A percentile compares a stretch with the other conserved stretches of the same genome.
phyloP scores from a whole-genome alignment of 2,329 filamentous ascomycete genomes.

The Cladosporium colombiae region DNA sequence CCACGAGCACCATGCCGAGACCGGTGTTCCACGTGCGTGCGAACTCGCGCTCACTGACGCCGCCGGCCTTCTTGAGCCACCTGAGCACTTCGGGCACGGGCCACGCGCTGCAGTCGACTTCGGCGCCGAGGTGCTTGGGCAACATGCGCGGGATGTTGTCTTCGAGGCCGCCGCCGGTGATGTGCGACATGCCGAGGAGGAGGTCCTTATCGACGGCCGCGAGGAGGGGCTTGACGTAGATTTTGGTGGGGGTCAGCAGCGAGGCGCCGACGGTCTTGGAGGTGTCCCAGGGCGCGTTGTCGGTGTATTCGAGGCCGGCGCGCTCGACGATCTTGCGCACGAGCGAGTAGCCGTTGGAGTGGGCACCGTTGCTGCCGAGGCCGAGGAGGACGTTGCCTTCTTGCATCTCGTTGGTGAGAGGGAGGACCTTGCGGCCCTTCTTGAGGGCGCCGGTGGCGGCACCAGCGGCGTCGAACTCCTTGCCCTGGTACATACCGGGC shows the following conservation, averaged over 20 bases:
- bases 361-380: constrained; percentile 79
- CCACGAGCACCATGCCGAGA: constrained; percentile 88
- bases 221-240: constrained; percentile 78
- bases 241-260: constrained; percentile 84
- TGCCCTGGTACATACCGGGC: constrained; percentile 87
- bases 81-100: constrained; percentile 74
- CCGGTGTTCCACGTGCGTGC: constrained; percentile 93
- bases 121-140: constrained; percentile 72
- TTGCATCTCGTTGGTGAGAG: constrained; percentile 72
- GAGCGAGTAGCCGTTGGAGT: constrained; percentile 98
- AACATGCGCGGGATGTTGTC: constrained; percentile 97
- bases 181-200: constrained; percentile 92
- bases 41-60: constrained; percentile 77
- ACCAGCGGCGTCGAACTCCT: constrained; percentile 91
- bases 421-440: constrained; percentile 66
- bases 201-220: constrained; percentile 61
- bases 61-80: constrained; percentile 78
- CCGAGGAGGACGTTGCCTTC: constrained; percentile 84
- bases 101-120: constrained; percentile 78
- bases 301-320: constrained; percentile 69
- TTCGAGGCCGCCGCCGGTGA: constrained; percentile 88
- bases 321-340: constrained; percentile 84
- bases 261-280: constrained; percentile 67
- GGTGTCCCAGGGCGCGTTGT: constrained; percentile 73
- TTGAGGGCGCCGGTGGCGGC: constrained; percentile 83